Conservation (phyloP, 495 filamentous ascomycete species). For the Penicillium desertorum region DNA sequence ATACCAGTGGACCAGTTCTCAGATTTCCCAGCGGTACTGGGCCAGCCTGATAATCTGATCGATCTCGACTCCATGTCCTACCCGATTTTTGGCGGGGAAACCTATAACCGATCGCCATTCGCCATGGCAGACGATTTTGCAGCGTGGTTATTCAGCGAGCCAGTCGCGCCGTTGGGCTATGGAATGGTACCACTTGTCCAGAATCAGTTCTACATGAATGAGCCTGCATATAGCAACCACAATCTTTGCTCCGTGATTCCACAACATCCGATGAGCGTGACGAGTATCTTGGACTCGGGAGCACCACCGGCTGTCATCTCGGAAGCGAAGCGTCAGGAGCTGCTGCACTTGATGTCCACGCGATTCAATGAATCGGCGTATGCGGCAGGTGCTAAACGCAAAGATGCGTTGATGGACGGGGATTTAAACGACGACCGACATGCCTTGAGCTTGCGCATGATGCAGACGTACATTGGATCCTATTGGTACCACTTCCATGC, state of each 20-base stretch:
- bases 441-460: constrained; percentile 85
- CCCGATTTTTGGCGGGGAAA: constrained; percentile 81
- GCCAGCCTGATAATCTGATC: constrained; percentile 24
- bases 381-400: constrained; percentile 69
- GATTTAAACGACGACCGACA: constrained; percentile 71
- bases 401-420: constrained; percentile 75
- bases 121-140: constrained; percentile 91
- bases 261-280: constrained; percentile 85
- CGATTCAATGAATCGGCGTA: constrained; percentile 81
- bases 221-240: constrained; percentile 37
- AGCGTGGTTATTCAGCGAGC: constrained; percentile 83
- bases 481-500: constrained; percentile 96
- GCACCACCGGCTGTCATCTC: constrained; percentile 78
- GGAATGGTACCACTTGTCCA: constrained; percentile 42
- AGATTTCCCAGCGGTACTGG: constrained; percentile 23
- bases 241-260: constrained; percentile 41
- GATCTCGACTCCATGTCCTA: constrained; percentile 68
- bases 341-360: constrained; percentile 81
- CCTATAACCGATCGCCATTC: constrained; percentile 79
- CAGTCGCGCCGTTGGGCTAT: constrained; percentile 38
- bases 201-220: constrained; percentile 45
- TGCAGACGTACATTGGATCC: constrained; percentile 90
- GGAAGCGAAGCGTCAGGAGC: constrained; percentile 79
- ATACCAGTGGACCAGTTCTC: constrained; percentile 30
- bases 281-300: constrained; percentile 80